Base-by-base conservation (phyloP, 257 asterid genomes). In the Cynanchum wilfordii region DNA sequence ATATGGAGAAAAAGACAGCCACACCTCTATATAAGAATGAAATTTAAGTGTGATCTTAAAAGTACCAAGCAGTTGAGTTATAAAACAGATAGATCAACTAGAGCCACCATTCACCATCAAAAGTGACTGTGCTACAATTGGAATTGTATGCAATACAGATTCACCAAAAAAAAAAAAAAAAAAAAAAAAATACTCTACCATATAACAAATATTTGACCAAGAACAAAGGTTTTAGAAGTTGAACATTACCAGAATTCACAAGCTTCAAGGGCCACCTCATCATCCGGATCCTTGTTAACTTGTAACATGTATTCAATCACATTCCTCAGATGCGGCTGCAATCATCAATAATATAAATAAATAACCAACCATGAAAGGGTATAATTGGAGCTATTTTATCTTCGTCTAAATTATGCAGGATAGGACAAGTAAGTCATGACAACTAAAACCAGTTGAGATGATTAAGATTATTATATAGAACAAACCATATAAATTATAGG, bases 251-350 rank as follows among this genome's bases (percentile, higher is more conserved):
- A 95, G 83, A 95, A 92, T 87, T 95, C 99, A 88, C 99, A 95
- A 68, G 99, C 93, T 85, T 95, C 99, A 25, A 95, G 96, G 75
- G 99, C 91, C 86, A 92, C 98, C 78, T 95, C 99, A 13, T 92
- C 96, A 73, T 92, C 96, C 27, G 88, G 79, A 80, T 92, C 99
- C 87, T 87, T 87, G 89, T 89, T 95, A 77, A 92, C 96, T 75
- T 87, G 83, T 88, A 95, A 77, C 84, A 95, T 92, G 80, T 90
- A 95, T 75, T 90, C 98, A 24, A 95, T 86, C 73, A 95, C 85
- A 67, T 89, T 88, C 89, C 89, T 84, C 75, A 95, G 73, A 79
- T 95, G 99, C 54, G 97, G 94, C 99, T 95, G 93, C 84, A 84
- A 55, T n/a, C 56, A 66, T 67, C 33, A 81, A 59, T 19, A 74